These are phyloP conservation scores for Lavandula angustifolia DNA, from an alignment of 257 asterid species.

Conservation along the genomic window DNA sequence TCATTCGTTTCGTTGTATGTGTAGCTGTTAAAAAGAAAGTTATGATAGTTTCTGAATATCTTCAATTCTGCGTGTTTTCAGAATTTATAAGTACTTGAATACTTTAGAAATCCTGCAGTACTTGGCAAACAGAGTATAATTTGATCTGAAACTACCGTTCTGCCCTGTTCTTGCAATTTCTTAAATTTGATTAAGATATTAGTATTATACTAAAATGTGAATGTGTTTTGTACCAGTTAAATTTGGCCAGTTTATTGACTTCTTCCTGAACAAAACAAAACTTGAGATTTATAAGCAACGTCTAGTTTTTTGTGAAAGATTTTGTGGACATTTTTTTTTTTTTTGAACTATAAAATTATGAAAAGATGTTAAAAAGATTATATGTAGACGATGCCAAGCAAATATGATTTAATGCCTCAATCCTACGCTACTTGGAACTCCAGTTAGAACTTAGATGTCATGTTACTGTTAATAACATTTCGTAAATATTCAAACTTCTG, in stretches of 20 bases:
- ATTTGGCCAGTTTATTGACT: background rate
- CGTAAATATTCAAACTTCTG: too few species aligned
- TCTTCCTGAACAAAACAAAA: too few species aligned
- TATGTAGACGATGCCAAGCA: too few species aligned
- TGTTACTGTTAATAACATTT: too few species aligned
- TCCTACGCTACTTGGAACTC: too few species aligned
- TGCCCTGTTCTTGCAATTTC: background rate
- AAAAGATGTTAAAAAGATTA: too few species aligned
- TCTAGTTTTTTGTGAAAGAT: too few species aligned
- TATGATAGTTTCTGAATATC: background rate
- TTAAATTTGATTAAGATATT: background rate
- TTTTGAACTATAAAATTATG: too few species aligned
- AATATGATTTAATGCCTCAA: too few species aligned
- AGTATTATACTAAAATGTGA: background rate
- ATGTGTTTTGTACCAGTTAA: background rate
- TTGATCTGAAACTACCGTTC: background rate
- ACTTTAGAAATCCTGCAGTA: background rate
- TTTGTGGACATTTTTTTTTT: too few species aligned
- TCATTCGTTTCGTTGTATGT: conserved; percentile 6
- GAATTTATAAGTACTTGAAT: background rate
- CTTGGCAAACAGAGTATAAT: background rate
- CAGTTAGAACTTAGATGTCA: too few species aligned
- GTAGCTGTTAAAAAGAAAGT: background rate
- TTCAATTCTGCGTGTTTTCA: background rate
- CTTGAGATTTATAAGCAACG: too few species aligned